Percentiles rank a stretch among this genome's conserved stretches.
Conservation (phyloP, 2,329 filamentous ascomycete genomes). For the Colletotrichum chlorophyti region DNA sequence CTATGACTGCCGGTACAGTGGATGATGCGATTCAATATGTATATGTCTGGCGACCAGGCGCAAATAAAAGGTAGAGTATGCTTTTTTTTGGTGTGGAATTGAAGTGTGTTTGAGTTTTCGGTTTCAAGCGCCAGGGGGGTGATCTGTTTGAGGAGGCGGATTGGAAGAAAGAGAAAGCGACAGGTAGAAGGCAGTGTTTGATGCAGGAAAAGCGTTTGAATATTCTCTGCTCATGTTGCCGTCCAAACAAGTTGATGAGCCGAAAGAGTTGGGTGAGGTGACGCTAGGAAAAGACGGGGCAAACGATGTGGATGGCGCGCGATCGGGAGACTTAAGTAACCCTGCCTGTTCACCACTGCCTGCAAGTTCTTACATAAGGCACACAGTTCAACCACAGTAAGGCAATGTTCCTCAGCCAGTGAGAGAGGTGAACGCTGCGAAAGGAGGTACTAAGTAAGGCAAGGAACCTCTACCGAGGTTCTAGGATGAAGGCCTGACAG, state of each 20-base stretch:
- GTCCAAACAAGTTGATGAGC: slow-evolving; percentile 17
- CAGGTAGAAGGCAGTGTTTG: slow-evolving; percentile 11
- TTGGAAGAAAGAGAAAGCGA: slow-evolving; percentile 24
- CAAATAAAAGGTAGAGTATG: background rate
- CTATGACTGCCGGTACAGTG: background rate
- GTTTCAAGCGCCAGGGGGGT: slow-evolving; percentile 20
- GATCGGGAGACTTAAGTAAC: slow-evolving; percentile 27
- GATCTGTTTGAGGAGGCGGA: slow-evolving; percentile 12
- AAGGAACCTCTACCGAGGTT: too few species aligned
- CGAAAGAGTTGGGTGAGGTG: slow-evolving; percentile 16
- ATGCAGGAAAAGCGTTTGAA: slow-evolving; percentile 15
- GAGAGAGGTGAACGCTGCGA: too few species aligned
- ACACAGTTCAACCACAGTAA: too few species aligned
- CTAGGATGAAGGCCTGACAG: too few species aligned
- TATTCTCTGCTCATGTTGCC: slow-evolving; percentile 30
- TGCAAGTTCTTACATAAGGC: too few species aligned
- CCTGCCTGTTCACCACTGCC: too few species aligned
- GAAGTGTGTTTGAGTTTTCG: background rate
- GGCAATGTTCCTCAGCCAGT: too few species aligned
- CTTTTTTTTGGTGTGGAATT: background rate
- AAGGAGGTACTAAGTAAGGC: too few species aligned
- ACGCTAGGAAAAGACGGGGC: slow-evolving; percentile 6
- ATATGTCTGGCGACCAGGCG: background rate
- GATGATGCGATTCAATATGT: too few species aligned
- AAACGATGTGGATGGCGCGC: background rate